Evolutionary conservation across 140 eudicot species (phyloP), one percentile per base, ranked within the genome.

Genomic region (Oenanthe javanica): DNA sequence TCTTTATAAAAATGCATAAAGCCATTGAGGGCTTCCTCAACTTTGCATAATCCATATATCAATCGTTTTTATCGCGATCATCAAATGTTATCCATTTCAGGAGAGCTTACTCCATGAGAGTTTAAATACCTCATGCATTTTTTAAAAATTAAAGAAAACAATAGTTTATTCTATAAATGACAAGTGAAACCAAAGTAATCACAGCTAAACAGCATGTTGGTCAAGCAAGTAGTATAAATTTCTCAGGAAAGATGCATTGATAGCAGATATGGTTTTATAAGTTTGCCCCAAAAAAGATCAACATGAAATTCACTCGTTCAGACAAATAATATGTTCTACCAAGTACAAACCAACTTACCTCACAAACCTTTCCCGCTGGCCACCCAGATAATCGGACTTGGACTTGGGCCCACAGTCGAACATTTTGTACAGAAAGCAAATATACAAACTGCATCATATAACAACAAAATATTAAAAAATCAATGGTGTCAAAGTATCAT

Each of bases 351-450:
- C 74, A 15, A 18, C 63, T 59, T 83, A 89, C 97, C 93, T 92
- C 79, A 87, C 86, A 75, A 91, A 88, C 67, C 83, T 86, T 79
- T 88, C 87, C 75, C 80, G 84, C 77, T 86, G 84, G 57, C 86
- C 87, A 52, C 89, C 91, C 66, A 88, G 77, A 57, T 80, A 84
- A 72, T 85, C 87, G 42, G 91, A 72, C 84, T 87, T 89, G 83
- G 91, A 72, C 85, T 86, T 89, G 82, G 81, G 78, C 55, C 77
- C 78, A 75, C 85, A 61, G 51, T 87, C 82, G 46, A 87, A 85
- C 92, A 86, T 86, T 73, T 86, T 82, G 73, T 54, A 73, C 51
- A 40, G 75, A 50, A 63, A 23, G 4, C 79, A 77, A 49, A 73
- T 47, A 70, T 66, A 46, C 76, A 73, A 67, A 48, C 82, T 64